Evolutionary conservation across 805 yeast species (phyloP).

Genomic region (Sungouiozyma intestinalis): DNA sequence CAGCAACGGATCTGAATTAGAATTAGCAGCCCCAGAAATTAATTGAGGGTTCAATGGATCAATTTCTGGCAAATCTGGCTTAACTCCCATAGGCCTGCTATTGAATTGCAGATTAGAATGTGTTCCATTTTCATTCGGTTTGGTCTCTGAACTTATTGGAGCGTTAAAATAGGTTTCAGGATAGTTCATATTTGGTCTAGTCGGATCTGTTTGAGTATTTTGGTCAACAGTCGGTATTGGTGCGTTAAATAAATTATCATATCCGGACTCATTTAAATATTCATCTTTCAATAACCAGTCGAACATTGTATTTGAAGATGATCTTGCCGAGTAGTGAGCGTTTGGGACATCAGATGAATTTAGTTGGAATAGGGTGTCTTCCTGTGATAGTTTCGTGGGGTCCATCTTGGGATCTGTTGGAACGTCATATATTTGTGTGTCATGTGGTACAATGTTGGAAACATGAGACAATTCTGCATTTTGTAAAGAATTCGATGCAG

Average conservation of each 20-base stretch:
- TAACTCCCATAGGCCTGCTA: not conserved
- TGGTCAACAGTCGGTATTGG: not conserved
- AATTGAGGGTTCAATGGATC: conserved; percentile 8
- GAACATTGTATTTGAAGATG: not conserved
- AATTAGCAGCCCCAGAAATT: conserved; percentile 12
- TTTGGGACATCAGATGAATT: not conserved
- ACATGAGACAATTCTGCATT: too few species aligned
- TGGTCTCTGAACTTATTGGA: not conserved
- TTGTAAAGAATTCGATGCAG: too few species aligned
- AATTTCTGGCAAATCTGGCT: not conserved
- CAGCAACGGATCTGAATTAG: conserved; percentile 16
- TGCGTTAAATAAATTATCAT: not conserved
- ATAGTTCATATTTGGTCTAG: not conserved
- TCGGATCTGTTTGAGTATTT: not conserved
- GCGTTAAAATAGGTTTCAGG: not conserved
- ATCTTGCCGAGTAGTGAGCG: not conserved
- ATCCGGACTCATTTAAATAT: not conserved
- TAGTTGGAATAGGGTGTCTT: not conserved
- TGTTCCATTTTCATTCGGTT: not conserved
- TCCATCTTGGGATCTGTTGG: not conserved
- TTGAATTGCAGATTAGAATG: not conserved
- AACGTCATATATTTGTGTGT: not conserved
- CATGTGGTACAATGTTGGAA: not conserved
- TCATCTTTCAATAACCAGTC: conserved; percentile 2
- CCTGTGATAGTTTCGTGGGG: not conserved